Conservation (phyloP, 345 rosid genomes). For the Microthlaspi erraticum region DNA sequence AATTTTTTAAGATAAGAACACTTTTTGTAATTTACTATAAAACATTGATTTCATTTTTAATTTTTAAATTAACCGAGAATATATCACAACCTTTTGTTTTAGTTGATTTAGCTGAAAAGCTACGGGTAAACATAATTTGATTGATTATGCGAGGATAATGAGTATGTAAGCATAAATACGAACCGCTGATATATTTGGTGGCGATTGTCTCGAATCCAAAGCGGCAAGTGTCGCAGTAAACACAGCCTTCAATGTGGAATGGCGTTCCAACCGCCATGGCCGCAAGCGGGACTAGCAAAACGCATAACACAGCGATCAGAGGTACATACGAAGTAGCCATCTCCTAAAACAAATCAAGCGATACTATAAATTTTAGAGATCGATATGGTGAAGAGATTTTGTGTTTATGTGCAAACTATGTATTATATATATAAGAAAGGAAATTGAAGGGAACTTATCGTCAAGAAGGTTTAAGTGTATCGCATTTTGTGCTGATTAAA, state of each 20-base stretch:
- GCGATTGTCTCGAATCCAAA: constrained; percentile 67
- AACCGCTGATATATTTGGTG: constrained; percentile 56
- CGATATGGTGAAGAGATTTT: constrained; percentile 10
- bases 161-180: neutral
- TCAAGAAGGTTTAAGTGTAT: constrained; percentile 15
- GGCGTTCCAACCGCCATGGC: constrained; percentile 46
- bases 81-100: too few relatives aligned
- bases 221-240: constrained; percentile 73
- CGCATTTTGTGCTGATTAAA: constrained; percentile 37
- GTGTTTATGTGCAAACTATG: neutral
- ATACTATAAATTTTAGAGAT: neutral
- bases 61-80: too few relatives aligned
- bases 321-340: constrained; percentile 30
- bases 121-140: neutral
- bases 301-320: constrained; percentile 26
- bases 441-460: constrained; percentile 22
- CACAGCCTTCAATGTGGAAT: constrained; percentile 57
- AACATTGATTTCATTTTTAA: too few relatives aligned
- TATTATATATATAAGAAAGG: constrained; percentile 25
- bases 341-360: neutral
- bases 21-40: too few relatives aligned
- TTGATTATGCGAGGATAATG: neutral
- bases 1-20: too few relatives aligned
- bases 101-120: too few relatives aligned
- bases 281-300: constrained; percentile 29